Evolutionary conservation across 805 yeast genomes (phyloP), one percentile per base, ranked within the genome.

Genomic region (Candida vaughaniae): DNA sequence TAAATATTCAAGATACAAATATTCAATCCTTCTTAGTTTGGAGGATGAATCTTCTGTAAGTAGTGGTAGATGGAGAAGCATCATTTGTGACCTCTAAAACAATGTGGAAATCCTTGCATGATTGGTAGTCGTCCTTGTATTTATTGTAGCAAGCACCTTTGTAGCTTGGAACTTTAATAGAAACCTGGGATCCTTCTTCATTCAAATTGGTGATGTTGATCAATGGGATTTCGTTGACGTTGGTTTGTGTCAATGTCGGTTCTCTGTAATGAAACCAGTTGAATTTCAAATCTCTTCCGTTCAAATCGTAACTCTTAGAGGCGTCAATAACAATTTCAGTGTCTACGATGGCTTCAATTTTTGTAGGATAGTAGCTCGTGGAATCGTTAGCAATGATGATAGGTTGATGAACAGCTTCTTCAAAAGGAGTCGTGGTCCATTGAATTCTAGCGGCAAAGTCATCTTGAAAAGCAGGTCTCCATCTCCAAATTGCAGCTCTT

Each of bases 401-500:
- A 7, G 63, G 64, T 8, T 42, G 40, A 32, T 58, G 64, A n/a
- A 34, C 35, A 4, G 56, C 36, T 8, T 51, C 48, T 2, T 45
- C 48, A 31, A 57, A 57, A n/a, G 37, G 31, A 11, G 53, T 49
- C 3, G 56, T 44, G 1, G 63, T 56, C 64, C 64, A 58, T 37
- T 53, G 58, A 43, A 58, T 56, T 47, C 63, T 51, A 4, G 49
- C 47, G 2, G 56, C 62, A 42, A 59, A 59, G 38, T 55, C 60
- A 20, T 43, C 38, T 31, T 59, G 62, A 33, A 35, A 56, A 3
- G 51, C 60, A 2, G 50, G 51, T 46, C 63, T 55, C 62, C 60
- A 57, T 47, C 60, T 56, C 64, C 64, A 59, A 25, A 59, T 55
- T 1, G 60, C 47, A 4, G 58, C 63, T 22, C 54, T 39, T 37